Base-by-base conservation (phyloP, 257 asterid genomes). In the Agastache rugosa region DNA sequence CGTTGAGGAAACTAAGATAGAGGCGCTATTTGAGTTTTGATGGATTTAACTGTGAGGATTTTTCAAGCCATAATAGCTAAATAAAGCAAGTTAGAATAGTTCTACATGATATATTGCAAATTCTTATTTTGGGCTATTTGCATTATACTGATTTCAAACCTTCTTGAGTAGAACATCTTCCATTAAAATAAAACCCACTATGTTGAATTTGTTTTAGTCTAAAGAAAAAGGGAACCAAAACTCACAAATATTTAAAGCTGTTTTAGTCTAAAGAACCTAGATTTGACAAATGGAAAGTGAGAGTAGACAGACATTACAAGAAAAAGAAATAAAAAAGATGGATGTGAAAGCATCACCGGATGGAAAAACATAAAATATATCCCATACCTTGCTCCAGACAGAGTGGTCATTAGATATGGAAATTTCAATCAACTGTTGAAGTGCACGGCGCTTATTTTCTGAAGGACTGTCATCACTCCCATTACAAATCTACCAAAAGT, bases 361-460 rank as follows among this genome's bases (percentile, higher is more conserved):
- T 25, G 17, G 17, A 75, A 16, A 17, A 35, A 76, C 47, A 55
- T 42, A 45, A 48, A 63, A 34, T 65, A 59, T 39, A 44, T 63
- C 42, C 16, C 44, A 54, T 85, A 92, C 99, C 97, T 90, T 92
- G 85, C 89, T 88, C 99, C 98, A 92, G 71, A 92, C 71, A 53
- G 96, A 80, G 77, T 86, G 90, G 73, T 87, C 90, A 76, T 86
- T 82, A 58, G 90, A 78, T 53, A 82, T 62, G 53, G 98, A 93
- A 71, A 87, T 87, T 50, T 90, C 99, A 85, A 92, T 87, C 83
- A 95, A 83, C 84, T 92, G 97, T 83, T 88, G 91, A 82, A 95
- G 91, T 60, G 97, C 96, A 83, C 41, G 86, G 45, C 74, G 83
- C 83, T 95, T 92, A 83, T 83, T 86, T 74, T 77, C 83, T 42